Percentiles rank a stretch among this genome's conserved stretches.
Conservation (phyloP, 208 protist species). For the Acanthamoeba polyphaga region DNA sequence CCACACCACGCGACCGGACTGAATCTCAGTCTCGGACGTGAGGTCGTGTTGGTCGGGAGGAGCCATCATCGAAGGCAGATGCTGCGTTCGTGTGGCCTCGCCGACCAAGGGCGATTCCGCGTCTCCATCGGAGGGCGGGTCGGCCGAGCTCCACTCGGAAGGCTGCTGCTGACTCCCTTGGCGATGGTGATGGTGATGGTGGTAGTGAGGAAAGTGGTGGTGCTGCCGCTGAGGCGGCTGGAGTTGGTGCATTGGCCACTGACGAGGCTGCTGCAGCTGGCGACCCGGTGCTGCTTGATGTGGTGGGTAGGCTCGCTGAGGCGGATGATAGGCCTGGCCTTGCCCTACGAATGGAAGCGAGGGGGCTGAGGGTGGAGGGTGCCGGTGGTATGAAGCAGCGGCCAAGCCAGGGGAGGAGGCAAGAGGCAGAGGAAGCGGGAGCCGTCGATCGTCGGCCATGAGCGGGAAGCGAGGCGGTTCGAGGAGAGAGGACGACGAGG, state of each 20-base stretch:
- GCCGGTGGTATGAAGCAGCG: background rate
- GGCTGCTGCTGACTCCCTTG: background rate
- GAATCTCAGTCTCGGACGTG: conserved; percentile 12
- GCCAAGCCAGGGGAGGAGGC: background rate
- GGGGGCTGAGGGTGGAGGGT: background rate
- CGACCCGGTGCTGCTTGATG: too few species aligned
- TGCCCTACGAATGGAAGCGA: background rate
- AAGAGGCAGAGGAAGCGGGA: background rate
- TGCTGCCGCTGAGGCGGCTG: background rate
- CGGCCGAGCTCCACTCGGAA: background rate
- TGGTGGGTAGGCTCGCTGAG: too few species aligned
- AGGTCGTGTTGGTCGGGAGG: background rate
- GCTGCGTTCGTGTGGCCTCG: background rate
- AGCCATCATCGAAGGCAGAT: background rate
- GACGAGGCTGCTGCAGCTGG: background rate
- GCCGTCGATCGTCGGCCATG: background rate
- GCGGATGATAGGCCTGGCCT: background rate
- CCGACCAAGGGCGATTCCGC: background rate
- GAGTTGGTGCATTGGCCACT: too few species aligned
- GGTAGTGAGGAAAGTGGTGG: background rate
- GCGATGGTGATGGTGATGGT: background rate
- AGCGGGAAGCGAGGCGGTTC: background rate
- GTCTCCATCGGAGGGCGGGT: conserved; percentile 26
- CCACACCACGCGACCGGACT: background rate
- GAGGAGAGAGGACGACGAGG: background rate